phyloP scores from a whole-genome alignment of 306 rosid genomes.

The Cucumis sativus region Cucumber_9930_V3 NC_026656.2:19867001-19867500 shows the following conservation, averaged over 20 bases:
- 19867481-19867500: not conserved
- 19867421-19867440: not conserved
- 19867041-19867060: not conserved
- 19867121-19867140: constrained; percentile 84
- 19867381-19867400: constrained; percentile 21
- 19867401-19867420: not conserved
- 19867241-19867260: not conserved
- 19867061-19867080: not conserved
- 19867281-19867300: not conserved
- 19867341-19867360: constrained; percentile 69
- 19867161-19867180: constrained; percentile 14
- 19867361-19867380: constrained; percentile 62
- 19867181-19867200: constrained; percentile 6
- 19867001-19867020: not conserved
- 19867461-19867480: not conserved
- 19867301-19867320: constrained; percentile 41
- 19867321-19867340: constrained; percentile 34
- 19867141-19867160: constrained; percentile 47
- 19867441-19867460: not conserved
- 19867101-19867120: constrained; percentile 97
- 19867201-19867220: not conserved
- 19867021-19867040: not conserved
- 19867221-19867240: constrained; percentile 7
- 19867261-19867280: not conserved
- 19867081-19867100: constrained; percentile 92